Conservation (phyloP, 305 asterid genomes). For the Plantago coronopus region DNA sequence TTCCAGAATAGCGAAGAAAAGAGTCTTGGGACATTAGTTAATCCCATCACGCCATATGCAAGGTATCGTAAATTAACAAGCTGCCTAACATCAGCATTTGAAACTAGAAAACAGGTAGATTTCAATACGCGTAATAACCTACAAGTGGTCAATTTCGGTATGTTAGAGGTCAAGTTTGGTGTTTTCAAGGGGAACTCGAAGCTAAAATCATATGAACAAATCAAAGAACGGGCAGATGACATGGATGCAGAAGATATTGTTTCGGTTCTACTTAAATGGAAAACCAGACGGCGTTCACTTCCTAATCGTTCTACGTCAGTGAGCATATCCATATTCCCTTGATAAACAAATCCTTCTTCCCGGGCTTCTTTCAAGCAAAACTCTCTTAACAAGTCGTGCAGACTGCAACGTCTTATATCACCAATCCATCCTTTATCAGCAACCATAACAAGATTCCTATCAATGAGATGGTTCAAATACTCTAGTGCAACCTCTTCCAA, state of each 20-base stretch:
- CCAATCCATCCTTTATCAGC: background rate
- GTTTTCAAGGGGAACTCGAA: too few species aligned
- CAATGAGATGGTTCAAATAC: background rate
- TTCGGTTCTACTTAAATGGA: background rate
- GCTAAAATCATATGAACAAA: background rate
- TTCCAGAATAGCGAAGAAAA: background rate
- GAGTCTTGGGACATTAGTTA: background rate
- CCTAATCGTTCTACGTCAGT: background rate
- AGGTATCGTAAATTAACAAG: slow-evolving; percentile 1
- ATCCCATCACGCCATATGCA: background rate
- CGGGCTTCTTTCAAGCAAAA: slow-evolving; percentile 1
- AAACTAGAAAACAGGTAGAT: background rate
- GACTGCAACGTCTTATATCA: background rate
- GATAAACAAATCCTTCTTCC: background rate
- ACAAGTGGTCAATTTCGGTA: too few species aligned
- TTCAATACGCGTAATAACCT: background rate
- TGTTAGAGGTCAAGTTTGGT: too few species aligned
- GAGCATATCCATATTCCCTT: background rate
- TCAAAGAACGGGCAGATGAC: slow-evolving; percentile 4
- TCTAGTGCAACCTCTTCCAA: background rate
- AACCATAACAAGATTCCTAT: background rate
- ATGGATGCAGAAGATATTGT: background rate
- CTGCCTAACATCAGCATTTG: background rate
- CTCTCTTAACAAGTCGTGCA: slow-evolving; percentile 1
- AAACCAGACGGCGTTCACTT: background rate